Conservation (phyloP, 345 rosid genomes). For the Gossypium raimondii region DNA sequence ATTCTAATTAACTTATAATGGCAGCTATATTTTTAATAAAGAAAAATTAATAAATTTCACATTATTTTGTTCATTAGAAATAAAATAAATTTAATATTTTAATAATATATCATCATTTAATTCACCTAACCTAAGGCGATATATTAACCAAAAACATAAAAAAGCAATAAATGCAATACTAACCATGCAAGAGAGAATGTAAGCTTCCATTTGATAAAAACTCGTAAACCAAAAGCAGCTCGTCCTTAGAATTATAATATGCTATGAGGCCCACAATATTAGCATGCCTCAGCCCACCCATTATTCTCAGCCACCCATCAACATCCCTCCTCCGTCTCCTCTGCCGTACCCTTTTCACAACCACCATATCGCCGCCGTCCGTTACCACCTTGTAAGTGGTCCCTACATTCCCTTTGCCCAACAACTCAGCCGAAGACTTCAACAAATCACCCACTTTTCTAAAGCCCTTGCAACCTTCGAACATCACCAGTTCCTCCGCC, state of each 20-base stretch:
- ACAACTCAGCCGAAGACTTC: constrained; percentile 13
- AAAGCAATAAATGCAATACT: neutral
- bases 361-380: constrained; percentile 7
- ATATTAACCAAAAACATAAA: too few relatives aligned
- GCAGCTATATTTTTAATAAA: too few relatives aligned
- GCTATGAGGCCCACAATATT: neutral
- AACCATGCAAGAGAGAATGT: constrained; percentile 14
- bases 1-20: too few relatives aligned
- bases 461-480: constrained; percentile 12
- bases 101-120: too few relatives aligned
- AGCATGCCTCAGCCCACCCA: constrained; percentile 4
- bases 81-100: too few relatives aligned
- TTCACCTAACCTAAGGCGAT: too few relatives aligned
- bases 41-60: too few relatives aligned
- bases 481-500: constrained; percentile 15
- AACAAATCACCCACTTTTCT: constrained; percentile 13
- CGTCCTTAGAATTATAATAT: constrained; percentile 12
- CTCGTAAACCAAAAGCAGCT: constrained; percentile 10
- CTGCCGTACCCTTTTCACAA: constrained; percentile 13
- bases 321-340: constrained; percentile 12
- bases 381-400: constrained; percentile 12
- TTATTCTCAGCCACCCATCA: constrained; percentile 11
- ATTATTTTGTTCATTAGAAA: too few relatives aligned
- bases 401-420: constrained; percentile 14
- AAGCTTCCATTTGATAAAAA: constrained; percentile 12